Base-by-base conservation (phyloP, 2,329 filamentous ascomycete species). In the Penicillium capsulatum region DNA sequence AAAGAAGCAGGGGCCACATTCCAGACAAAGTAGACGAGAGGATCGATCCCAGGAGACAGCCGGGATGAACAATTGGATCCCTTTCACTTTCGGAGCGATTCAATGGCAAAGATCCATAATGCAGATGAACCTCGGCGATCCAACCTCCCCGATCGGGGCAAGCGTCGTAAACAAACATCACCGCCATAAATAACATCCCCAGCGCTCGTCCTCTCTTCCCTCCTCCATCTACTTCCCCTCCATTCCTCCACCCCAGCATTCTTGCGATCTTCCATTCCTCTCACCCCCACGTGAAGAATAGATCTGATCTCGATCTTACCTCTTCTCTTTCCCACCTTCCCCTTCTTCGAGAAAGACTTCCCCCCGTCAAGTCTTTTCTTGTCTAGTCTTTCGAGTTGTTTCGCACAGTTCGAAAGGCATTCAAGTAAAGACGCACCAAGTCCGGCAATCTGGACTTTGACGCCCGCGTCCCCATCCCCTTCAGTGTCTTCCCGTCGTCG, bases 391-490 rank as follows among this genome's bases (percentile, higher is more conserved):
- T 68, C 66, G 66, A 66, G 58, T 68, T 68, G 64, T 67, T 67
- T 48, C 47, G 43, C 51, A 63, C 64, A 67, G 59, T 69, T 68
- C 66, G 66, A 65, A 67, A 68, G 66, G 61, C 61, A 66, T 80
- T 80, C 79, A 80, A 86, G 83, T 83, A 81, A 76, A 77, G 80
- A 74, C 81, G 74, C 73, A 71, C 70, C 68, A 74, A 85, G 83
- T 82, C 84, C 84, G 87, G 76, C 87, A 96, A 88, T 79, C 90
- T 96, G 90, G 90, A 96, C 87, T 96, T 94, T 92, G 90, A 95
- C 86, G 89, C 90, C 76, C 86, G 89, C 75, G 86, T 96, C 75
- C 88, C 91, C 79, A 92, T 97, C 75, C 91, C 91, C 76, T 94
- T 96, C 83, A 96, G 89, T 86, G 86, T 96, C 85, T 96, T 97